phyloP scores from a whole-genome alignment of 306 rosid genomes.

The Neltuma alba region DNA sequence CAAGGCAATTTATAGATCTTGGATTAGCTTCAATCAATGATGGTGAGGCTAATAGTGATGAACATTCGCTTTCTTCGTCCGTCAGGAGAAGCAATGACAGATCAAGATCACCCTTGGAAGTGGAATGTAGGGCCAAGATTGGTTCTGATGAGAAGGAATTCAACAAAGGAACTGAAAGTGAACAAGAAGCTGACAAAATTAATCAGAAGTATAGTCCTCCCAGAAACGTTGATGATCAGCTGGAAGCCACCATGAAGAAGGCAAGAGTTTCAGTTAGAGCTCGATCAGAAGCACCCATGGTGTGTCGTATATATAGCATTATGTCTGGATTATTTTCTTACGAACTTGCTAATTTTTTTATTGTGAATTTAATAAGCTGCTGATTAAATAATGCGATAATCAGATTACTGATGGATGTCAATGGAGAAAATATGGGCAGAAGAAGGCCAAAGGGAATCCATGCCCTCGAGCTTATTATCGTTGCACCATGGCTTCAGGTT shows the following conservation, averaged over 20 bases:
- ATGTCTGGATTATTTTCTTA: not conserved
- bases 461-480: constrained; percentile 93
- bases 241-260: constrained; percentile 80
- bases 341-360: not conserved
- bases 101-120: constrained; percentile 45
- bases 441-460: constrained; percentile 90
- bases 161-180: constrained; percentile 38
- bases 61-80: constrained; percentile 54
- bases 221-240: constrained; percentile 60
- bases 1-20: constrained; percentile 74
- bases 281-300: constrained; percentile 79
- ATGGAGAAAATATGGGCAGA: constrained; percentile 97
- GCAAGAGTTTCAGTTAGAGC: constrained; percentile 88
- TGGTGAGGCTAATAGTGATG: constrained; percentile 30
- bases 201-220: constrained; percentile 56
- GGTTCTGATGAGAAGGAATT: constrained; percentile 48
- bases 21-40: constrained; percentile 48
- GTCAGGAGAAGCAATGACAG: constrained; percentile 44
- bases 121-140: constrained; percentile 31
- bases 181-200: constrained; percentile 51
- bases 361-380: not conserved
- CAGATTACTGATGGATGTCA: constrained; percentile 93
- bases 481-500: constrained; percentile 77
- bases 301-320: not conserved
- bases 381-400: constrained; percentile 10